A percentile compares a stretch with the other conserved stretches of the same genome.
phyloP scores from a whole-genome alignment of 805 yeast species.

The Metschnikowia lunata region DNA sequence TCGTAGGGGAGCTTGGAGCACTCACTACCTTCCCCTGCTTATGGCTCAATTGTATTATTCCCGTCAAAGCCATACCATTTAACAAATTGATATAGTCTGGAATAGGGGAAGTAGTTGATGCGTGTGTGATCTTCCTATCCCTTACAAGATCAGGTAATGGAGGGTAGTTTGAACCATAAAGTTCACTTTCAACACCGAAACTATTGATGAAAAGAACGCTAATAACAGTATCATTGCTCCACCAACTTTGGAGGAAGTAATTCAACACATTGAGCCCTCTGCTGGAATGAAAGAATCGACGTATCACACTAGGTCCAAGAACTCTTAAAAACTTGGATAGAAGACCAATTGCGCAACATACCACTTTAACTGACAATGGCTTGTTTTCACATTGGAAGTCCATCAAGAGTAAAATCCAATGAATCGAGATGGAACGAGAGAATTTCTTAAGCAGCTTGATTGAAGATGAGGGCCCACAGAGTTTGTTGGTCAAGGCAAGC shows the following conservation, averaged over 20 bases:
- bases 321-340: slow-evolving; percentile 46
- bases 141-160: slow-evolving; percentile 7
- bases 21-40: slow-evolving; percentile 30
- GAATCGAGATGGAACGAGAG: slow-evolving; percentile 54
- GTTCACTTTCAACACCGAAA: slow-evolving; percentile 35
- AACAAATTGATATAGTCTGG: slow-evolving; percentile 45
- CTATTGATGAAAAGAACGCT: slow-evolving; percentile 41
- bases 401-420: slow-evolving; percentile 59
- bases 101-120: slow-evolving; percentile 17
- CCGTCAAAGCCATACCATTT: slow-evolving; percentile 32
- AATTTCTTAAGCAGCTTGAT: slow-evolving; percentile 39
- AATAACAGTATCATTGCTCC: slow-evolving; percentile 45
- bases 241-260: slow-evolving; percentile 42
- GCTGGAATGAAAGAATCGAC: slow-evolving; percentile 44
- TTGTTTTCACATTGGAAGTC: slow-evolving; percentile 23
- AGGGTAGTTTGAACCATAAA: slow-evolving; percentile 2
- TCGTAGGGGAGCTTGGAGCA: slow-evolving; percentile 32
- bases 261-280: slow-evolving; percentile 50
- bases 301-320: slow-evolving; percentile 44
- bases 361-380: slow-evolving; percentile 28
- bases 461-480: slow-evolving; percentile 38
- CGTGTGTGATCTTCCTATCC: slow-evolving; percentile 2
- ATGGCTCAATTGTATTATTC: slow-evolving; percentile 25
- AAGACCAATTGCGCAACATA: slow-evolving; percentile 39
- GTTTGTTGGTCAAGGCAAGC: slow-evolving; percentile 31